Percentiles rank a stretch among this genome's conserved stretches.
Evolutionary conservation across 2,329 filamentous ascomycete genomes (phyloP).

Genomic region (Parastagonospora avenae): DNA sequence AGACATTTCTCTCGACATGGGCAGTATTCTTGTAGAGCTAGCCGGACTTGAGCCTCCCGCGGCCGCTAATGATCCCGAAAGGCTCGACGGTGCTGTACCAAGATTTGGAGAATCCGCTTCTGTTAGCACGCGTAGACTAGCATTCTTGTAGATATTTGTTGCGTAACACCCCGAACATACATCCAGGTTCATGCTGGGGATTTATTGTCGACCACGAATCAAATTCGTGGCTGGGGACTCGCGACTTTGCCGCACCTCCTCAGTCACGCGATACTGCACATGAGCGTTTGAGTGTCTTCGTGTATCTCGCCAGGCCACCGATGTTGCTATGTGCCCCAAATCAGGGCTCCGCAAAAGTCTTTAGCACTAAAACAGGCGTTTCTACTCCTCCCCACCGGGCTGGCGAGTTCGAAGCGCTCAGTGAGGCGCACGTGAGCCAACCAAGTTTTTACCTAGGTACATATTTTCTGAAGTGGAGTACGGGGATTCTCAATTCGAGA

Average conservation of each 20-base stretch:
- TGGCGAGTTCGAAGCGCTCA: too few species aligned
- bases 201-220: too few species aligned
- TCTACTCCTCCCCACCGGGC: too few species aligned
- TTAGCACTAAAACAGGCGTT: too few species aligned
- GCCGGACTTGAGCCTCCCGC: slow-evolving; percentile 38
- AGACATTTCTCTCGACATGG: slow-evolving; percentile 39
- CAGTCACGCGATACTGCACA: too few species aligned
- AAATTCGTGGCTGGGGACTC: too few species aligned
- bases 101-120: slow-evolving; percentile 8
- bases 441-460: background rate
- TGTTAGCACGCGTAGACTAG: slow-evolving; percentile 23
- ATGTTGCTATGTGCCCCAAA: too few species aligned
- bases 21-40: slow-evolving; percentile 32
- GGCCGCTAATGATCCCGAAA: slow-evolving; percentile 13
- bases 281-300: too few species aligned
- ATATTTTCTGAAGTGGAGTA: background rate
- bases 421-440: background rate
- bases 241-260: too few species aligned
- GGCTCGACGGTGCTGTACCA: slow-evolving; percentile 12
- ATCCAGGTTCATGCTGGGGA: background rate
- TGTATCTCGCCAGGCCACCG: too few species aligned
- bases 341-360: too few species aligned
- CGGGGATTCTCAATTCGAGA: slow-evolving; percentile 8
- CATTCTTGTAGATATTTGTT: slow-evolving; percentile 19
- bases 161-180: slow-evolving; percentile 14